Base-by-base conservation (phyloP, 2,329 filamentous ascomycete genomes). In the Ophiostoma angusticollis region DNA sequence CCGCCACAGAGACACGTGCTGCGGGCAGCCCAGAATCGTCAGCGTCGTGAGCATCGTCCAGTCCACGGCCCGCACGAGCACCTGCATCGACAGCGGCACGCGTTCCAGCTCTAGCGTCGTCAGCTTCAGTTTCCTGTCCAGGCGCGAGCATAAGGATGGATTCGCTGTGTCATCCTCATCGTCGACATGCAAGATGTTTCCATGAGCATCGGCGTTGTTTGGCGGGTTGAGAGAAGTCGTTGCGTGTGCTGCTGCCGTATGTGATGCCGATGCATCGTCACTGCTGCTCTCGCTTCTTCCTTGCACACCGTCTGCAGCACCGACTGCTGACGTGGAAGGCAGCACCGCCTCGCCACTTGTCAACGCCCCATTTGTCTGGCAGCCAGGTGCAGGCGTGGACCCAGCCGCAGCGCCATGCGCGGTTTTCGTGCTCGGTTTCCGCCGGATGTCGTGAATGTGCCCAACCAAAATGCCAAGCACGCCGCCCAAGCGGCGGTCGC, bases 1-100 rank as follows among this genome's bases (percentile, higher is more conserved):
- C 50, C 77, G 79, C 83, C 83, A 91, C 2, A 91, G 63, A 41
- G 72, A 69, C 43, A 87, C 81, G 51, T 85, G 77, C 37, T 82
- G 73, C 24, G 68, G 64, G 52, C 84, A 91, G 45, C 79, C 68
- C 32, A 91, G 69, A 16, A 91, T 68, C 1, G 84, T 89, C 36
- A 91, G 58, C 13, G 65, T 80, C 3, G 76, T 82, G 37, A 91
- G 57, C 9, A 69, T 64, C 1, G 74, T 74, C 82, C 82, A 91
- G 57, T 91, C 82, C 30, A 91, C 68, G 2, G 74, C 78, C 44
- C 72, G 72, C 33, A 75, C 68, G 39, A 85, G 65, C n/a, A 84
- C 74, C 8, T 75, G 66, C 30, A 84, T 68, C 1, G 79, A 85
- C n/a, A 91, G 59, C 0, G 74, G 70, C 3, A 89, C 71, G 18